Evolutionary conservation across 2,329 filamentous ascomycete genomes (phyloP).

Genomic region (Sclerotinia minor): DNA sequence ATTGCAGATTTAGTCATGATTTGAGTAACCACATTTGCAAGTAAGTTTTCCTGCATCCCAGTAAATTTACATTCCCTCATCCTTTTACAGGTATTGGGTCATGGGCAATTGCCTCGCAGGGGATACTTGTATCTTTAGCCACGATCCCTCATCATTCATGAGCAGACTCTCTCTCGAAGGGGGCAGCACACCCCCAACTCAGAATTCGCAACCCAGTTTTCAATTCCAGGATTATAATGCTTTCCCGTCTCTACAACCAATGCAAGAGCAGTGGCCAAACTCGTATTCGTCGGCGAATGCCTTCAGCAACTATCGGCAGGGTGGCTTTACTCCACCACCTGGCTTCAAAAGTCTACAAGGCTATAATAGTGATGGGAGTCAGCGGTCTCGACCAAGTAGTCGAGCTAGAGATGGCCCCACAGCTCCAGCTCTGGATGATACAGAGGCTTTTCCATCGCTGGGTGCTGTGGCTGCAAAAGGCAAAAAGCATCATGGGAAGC

Average conservation of each 20-base stretch:
- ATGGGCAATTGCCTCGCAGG: constrained; percentile 94
- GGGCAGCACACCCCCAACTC: constrained; percentile 62
- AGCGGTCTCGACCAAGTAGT: constrained; percentile 81
- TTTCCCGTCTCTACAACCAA: constrained; percentile 74
- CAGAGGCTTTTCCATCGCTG: constrained; percentile 89
- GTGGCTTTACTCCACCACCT: constrained; percentile 63
- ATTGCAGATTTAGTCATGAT: constrained; percentile 97
- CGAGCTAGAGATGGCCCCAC: constrained; percentile 64
- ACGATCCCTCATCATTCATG: constrained; percentile 86
- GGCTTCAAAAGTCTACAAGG: constrained; percentile 65
- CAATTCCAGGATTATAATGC: constrained; percentile 81
- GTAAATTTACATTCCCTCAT: constrained; percentile 26
- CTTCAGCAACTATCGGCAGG: constrained; percentile 53
- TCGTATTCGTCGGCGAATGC: constrained; percentile 46
- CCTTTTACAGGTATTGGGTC: constrained; percentile 75
- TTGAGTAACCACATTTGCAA: constrained; percentile 97
- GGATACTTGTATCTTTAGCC: constrained; percentile 92
- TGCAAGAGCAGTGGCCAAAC: constrained; percentile 58
- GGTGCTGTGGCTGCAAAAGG: constrained; percentile 73
- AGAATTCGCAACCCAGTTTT: constrained; percentile 64
- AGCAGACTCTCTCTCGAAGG: constrained; percentile 77
- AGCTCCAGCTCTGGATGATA: constrained; percentile 83
- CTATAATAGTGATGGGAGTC: constrained; percentile 59
- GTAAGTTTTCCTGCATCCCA: constrained; percentile 54
- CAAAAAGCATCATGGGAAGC: constrained; percentile 93